A percentile compares a stretch with the other conserved stretches of the same genome.
These are phyloP conservation scores for Nitzschia sp. DNA, from an alignment of 108 stramenopile species.

Conservation along the genomic window DNA sequence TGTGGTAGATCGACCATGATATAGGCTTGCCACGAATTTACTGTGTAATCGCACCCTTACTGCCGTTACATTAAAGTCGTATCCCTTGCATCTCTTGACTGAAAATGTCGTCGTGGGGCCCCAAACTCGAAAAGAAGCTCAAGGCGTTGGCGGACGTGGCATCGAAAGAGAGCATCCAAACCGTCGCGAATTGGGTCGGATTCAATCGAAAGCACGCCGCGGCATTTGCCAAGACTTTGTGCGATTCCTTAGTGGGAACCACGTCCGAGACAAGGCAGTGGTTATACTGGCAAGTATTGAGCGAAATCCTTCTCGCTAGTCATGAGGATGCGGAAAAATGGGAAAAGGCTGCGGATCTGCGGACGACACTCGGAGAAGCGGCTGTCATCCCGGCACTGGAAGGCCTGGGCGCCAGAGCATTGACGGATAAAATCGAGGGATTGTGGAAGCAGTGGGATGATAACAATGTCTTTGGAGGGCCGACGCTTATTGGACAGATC, in stretches of 20 bases:
- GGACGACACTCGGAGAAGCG: constrained; percentile 54
- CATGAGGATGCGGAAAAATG: constrained; percentile 30
- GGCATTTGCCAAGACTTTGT: constrained; percentile 19
- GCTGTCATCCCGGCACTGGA: constrained; percentile 43
- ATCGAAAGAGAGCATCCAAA: constrained; percentile 57
- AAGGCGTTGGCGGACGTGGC: constrained; percentile 38
- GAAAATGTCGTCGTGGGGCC: constrained; percentile 46
- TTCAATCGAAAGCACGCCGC: constrained; percentile 57
- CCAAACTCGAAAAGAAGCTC: constrained; percentile 51
- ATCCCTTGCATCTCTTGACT: too few relatives aligned
- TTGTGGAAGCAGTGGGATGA: constrained; percentile 61
- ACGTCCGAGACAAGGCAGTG: constrained; percentile 32
- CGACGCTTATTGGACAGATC: constrained; percentile 50
- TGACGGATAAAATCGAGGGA: constrained; percentile 18
- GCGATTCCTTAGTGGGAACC: constrained; percentile 1
- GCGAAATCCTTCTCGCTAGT: constrained; percentile 40
- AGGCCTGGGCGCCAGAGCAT: background rate
- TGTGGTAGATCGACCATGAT: too few relatives aligned
- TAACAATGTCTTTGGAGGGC: constrained; percentile 68
- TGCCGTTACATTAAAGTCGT: too few relatives aligned
- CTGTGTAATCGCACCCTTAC: too few relatives aligned
- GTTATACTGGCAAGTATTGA: constrained; percentile 50
- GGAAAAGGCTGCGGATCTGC: constrained; percentile 46
- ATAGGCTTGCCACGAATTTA: too few relatives aligned
- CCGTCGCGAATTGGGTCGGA: constrained; percentile 53